A percentile compares a stretch with the other conserved stretches of the same genome.
phyloP scores from a whole-genome alignment of 2,329 filamentous ascomycete species.

The Oidium heveae region DNA sequence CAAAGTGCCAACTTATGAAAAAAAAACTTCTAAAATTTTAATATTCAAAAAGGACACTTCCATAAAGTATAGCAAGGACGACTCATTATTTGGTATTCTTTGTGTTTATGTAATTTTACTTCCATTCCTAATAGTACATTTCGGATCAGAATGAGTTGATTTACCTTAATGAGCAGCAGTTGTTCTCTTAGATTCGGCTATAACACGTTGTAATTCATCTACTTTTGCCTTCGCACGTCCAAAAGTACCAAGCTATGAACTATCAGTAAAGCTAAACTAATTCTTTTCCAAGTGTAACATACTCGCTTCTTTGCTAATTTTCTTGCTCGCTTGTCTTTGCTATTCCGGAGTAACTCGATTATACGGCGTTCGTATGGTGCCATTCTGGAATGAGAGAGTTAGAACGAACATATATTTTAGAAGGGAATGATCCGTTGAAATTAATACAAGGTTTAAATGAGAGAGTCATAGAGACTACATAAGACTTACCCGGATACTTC shows the following conservation, averaged over 20 bases:
- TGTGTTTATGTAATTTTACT: too few relatives aligned
- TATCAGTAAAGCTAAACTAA: neutral
- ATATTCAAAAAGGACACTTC: too few relatives aligned
- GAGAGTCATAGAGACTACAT: too few relatives aligned
- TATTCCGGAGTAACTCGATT: constrained; percentile 96
- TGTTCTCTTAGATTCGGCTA: constrained; percentile 68
- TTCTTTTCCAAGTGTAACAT: constrained; percentile 18
- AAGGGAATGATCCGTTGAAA: constrained; percentile 9
- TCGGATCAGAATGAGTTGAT: too few relatives aligned
- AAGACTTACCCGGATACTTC: constrained; percentile 70
- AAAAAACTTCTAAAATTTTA: too few relatives aligned
- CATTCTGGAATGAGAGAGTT: constrained; percentile 26
- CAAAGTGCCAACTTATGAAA: too few relatives aligned
- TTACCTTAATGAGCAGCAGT: neutral
- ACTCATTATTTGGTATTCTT: too few relatives aligned
- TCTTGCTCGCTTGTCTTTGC: constrained; percentile 95
- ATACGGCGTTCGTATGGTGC: constrained; percentile 95
- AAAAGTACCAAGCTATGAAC: constrained; percentile 72
- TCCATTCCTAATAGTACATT: too few relatives aligned
- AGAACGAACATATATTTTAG: neutral
- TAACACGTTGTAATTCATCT: constrained; percentile 94
- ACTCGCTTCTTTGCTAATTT: constrained; percentile 99
- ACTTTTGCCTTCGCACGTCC: constrained; percentile 98
- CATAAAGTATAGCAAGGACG: too few relatives aligned
- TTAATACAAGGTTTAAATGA: too few relatives aligned